phyloP scores from a whole-genome alignment of 371 early-diverging fungal species.

The Coemansia sp. region DNA sequence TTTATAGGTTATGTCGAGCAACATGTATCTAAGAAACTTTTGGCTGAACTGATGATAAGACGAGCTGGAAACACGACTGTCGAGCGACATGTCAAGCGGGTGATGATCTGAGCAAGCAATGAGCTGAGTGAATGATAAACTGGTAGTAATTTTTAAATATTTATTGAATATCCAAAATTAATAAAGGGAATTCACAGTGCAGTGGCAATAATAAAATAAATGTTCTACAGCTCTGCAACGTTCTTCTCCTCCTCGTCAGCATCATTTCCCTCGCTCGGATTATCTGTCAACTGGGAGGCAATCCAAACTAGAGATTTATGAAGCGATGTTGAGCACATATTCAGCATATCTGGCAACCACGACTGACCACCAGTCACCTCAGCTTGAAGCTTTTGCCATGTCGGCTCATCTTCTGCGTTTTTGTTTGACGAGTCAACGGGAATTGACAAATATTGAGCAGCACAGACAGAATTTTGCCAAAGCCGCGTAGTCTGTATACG shows the following conservation, averaged over 20 bases:
- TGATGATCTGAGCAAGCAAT: no score
- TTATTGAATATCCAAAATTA: no score
- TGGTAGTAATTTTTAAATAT: no score
- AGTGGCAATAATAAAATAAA: no score
- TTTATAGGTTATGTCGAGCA: no score
- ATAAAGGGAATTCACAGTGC: no score
- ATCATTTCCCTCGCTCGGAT: not conserved
- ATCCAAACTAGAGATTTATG: constrained; percentile 20
- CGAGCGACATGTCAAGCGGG: no score
- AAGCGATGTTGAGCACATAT: not conserved
- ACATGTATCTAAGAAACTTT: no score
- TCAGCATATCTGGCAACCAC: not conserved
- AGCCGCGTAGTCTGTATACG: constrained; percentile 18
- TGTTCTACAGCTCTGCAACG: constrained; percentile 25
- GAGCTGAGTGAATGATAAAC: no score
- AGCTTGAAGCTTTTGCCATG: constrained; percentile 11
- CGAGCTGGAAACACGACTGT: no score
- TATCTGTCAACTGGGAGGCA: constrained; percentile 1
- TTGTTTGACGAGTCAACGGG: not conserved
- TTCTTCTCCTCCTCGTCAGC: constrained; percentile 9
- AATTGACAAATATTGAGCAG: not conserved
- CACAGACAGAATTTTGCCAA: not conserved
- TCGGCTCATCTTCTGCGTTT: not conserved
- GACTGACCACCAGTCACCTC: not conserved
- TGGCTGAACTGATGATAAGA: no score